Percentiles rank a stretch among this genome's conserved stretches.
Conservation (phyloP, 371 early-diverging fungal genomes). For the Syncephalis plumigaleata region DNA sequence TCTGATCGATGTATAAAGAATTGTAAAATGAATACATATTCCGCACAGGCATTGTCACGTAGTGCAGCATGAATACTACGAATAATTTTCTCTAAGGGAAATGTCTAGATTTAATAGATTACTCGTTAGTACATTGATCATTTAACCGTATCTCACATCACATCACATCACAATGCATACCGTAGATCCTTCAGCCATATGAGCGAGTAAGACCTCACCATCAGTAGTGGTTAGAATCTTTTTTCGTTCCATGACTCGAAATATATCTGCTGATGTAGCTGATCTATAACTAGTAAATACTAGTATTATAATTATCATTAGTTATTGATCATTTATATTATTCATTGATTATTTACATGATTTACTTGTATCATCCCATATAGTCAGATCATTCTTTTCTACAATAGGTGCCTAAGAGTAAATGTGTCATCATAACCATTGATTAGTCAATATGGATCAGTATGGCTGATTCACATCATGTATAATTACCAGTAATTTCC, state of each 20-base stretch:
- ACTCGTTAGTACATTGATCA: not conserved
- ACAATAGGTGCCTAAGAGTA: conserved; percentile 40
- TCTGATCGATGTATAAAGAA: conserved; percentile 48
- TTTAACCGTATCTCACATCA: not conserved
- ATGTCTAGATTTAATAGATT: conserved; percentile 28
- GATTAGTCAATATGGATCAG: not conserved
- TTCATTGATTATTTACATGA: conserved; percentile 7
- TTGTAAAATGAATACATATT: conserved; percentile 73
- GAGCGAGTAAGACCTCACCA: not conserved
- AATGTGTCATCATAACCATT: too few species aligned
- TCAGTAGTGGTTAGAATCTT: conserved; percentile 42
- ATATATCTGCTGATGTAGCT: conserved; percentile 19
- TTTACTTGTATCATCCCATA: conserved; percentile 61
- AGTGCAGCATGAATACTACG: conserved; percentile 70
- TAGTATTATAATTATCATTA: too few species aligned
- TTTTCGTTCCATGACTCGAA: not conserved
- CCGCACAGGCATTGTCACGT: conserved; percentile 82
- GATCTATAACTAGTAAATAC: too few species aligned
- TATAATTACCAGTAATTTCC: conserved; percentile 41
- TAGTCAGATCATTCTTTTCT: conserved; percentile 68
- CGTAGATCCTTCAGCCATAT: conserved; percentile 58
- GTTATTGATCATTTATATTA: too few species aligned
- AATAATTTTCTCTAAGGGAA: conserved; percentile 60
- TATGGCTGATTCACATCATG: not conserved
- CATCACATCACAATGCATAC: conserved; percentile 32